Evolutionary conservation across 352 stramenopile genomes (phyloP).

Genomic region (Phytophthora rubi): DNA sequence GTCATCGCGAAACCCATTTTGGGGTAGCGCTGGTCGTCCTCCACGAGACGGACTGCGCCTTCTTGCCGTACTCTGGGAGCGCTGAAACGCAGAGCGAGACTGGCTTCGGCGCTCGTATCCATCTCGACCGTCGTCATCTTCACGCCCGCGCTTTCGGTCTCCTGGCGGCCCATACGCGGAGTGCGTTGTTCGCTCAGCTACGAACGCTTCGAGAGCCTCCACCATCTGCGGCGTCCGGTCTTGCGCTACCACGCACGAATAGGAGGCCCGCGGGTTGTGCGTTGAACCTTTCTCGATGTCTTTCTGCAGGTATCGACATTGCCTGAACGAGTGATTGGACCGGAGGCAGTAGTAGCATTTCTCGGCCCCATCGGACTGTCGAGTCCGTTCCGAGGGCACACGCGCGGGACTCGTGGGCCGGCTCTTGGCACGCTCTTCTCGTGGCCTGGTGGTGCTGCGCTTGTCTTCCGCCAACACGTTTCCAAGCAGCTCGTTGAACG

Average conservation of each 20-base stretch:
- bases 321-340: neutral
- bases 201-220: constrained; percentile 18
- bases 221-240: constrained; percentile 4
- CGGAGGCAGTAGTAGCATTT: neutral
- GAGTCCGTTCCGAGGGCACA: neutral
- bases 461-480: constrained; percentile 12
- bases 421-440: neutral
- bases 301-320: neutral
- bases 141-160: neutral
- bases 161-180: neutral
- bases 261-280: neutral
- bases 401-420: neutral
- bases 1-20: neutral
- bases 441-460: neutral
- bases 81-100: neutral
- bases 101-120: neutral
- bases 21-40: neutral
- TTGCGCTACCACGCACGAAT: neutral
- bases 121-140: neutral
- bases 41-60: neutral
- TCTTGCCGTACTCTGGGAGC: neutral
- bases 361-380: neutral
- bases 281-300: neutral
- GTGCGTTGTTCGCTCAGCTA: neutral
- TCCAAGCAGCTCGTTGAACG: constrained; percentile 27